These are phyloP conservation scores for Rosa hybrid DNA, from an alignment of 331 rosid genomes.

Conservation along the genomic window DNA sequence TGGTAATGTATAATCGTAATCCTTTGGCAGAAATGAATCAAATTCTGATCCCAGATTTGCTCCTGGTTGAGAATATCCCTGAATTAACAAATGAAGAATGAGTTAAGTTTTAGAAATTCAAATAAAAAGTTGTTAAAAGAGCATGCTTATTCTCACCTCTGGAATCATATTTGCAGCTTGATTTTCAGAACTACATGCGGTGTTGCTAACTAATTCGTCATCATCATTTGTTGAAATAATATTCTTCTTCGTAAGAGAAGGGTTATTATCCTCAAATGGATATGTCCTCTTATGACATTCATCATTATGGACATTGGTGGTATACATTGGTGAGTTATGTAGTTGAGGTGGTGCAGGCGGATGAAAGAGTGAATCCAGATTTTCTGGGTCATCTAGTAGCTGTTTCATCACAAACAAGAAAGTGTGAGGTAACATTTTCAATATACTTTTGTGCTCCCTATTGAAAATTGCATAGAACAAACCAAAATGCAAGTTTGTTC, in stretches of 20 bases:
- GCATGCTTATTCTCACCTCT: conserved; percentile 18
- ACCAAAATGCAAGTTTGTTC: neutral
- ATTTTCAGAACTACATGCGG: neutral
- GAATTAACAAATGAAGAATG: neutral
- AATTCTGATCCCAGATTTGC: neutral
- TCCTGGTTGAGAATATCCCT: neutral
- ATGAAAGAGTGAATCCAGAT: neutral
- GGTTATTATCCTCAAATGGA: neutral
- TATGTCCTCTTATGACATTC: neutral
- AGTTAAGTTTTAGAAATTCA: neutral
- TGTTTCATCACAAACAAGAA: neutral
- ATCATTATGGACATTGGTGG: neutral
- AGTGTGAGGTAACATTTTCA: neutral
- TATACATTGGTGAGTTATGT: neutral
- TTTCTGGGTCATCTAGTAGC: too few relatives aligned
- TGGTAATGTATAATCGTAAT: neutral
- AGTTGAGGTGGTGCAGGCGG: neutral
- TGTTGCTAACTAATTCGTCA: neutral
- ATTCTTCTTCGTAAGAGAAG: neutral
- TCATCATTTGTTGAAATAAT: neutral
- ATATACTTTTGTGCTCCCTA: neutral
- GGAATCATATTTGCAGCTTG: neutral
- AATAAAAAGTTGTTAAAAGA: neutral
- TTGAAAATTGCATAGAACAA: neutral
- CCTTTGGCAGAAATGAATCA: neutral